Base-by-base conservation (phyloP, 179 eudicot genomes). In the Silene coronaria region DNA sequence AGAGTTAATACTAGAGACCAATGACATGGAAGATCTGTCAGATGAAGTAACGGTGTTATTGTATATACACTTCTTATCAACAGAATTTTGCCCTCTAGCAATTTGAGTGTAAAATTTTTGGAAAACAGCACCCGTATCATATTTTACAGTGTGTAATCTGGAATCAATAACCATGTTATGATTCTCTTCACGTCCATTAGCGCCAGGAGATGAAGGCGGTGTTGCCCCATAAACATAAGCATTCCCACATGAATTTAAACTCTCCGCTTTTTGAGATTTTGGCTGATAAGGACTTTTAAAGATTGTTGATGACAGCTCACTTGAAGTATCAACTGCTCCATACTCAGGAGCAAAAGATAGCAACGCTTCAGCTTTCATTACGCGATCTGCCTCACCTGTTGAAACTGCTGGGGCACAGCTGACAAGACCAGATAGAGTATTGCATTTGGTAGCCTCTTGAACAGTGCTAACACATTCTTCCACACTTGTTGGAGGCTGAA, bases 341-440 rank as follows among this genome's bases (percentile, higher is more conserved):
- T 93, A 95, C 82, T 92, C 97, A 42, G 96, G 89, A 71, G 99
- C 97, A 82, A 95, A 91, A 79, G 97, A 85, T 86, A 95, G 82
- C 75, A 87, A 74, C 60, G 97, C 99, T 86, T 95, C 99, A 71
- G 97, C 90, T 86, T 92, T 95, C 75, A 89, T 78, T 42, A 93
- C 81, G 78, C 91, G 85, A 77, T 87, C 91, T 80, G 88, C 91
- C 88, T 91, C 97, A 65, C 84, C 83, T 53, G 78, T 76, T 60
- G 82, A 72, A 85, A 90, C 82, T 77, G 85, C 85, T 51, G 83
- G 86, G 66, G 82, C 72, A 76, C 72, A 81, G 79, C 75, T 85
- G 79, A 83, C 71, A 71, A 76, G 85, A 77, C 75, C 89, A 76
- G 89, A 84, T 75, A 89, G 77, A 57, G 75, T 13, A 62, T 72